phyloP scores from a whole-genome alignment of 1,284 basidiomycete species.

The Albatrellus sp. region DNA sequence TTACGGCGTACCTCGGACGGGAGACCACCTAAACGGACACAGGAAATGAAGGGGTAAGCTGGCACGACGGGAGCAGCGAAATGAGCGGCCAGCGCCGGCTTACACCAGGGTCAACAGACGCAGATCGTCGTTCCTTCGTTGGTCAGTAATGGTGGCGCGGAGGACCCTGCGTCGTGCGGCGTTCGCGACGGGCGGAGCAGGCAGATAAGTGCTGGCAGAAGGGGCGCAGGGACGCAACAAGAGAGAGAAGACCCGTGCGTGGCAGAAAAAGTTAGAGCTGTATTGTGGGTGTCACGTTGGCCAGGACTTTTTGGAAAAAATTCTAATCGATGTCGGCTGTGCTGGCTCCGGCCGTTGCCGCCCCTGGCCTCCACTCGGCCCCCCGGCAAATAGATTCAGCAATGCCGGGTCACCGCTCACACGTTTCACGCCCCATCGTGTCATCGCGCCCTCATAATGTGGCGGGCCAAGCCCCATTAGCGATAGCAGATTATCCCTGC shows the following conservation, averaged over 20 bases:
- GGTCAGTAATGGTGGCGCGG: constrained; percentile 54
- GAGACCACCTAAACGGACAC: constrained; percentile 51
- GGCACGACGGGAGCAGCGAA: constrained; percentile 8
- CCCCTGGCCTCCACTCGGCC: too few species aligned
- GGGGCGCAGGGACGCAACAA: constrained; percentile 2
- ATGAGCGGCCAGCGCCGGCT: constrained; percentile 17
- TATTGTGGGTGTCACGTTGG: not conserved
- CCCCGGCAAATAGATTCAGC: not conserved
- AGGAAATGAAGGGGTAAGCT: constrained; percentile 2
- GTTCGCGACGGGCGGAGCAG: constrained; percentile 24
- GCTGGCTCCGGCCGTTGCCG: not conserved
- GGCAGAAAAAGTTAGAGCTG: constrained; percentile 1
- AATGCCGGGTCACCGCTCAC: too few species aligned
- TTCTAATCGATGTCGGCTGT: constrained; percentile 4
- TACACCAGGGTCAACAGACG: constrained; percentile 73
- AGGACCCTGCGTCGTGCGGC: constrained; percentile 25
- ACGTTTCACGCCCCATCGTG: too few species aligned
- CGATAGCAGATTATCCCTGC: too few species aligned
- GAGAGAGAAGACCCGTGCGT: too few species aligned
- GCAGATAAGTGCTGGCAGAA: constrained; percentile 1
- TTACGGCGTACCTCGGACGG: constrained; percentile 48
- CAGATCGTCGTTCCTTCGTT: constrained; percentile 65
- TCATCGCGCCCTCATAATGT: too few species aligned
- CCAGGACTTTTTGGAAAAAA: constrained; percentile 5
- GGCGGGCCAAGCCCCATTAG: too few species aligned